Percentiles rank a stretch among this genome's conserved stretches.
phyloP scores from a whole-genome alignment of 306 rosid species.

The Arachis hypogaea region DNA sequence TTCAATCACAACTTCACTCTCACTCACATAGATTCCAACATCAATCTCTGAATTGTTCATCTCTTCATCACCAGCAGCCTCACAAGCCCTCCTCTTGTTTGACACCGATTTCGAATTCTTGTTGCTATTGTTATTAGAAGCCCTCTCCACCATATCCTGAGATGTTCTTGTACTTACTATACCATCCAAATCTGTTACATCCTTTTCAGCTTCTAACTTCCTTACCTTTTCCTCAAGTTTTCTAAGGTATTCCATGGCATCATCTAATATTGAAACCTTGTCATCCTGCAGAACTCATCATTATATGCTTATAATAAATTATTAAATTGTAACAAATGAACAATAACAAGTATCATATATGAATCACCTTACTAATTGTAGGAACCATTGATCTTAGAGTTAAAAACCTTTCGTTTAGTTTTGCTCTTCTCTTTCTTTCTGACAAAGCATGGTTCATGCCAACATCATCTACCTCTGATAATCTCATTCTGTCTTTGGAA shows the following conservation, averaged over 20 bases:
- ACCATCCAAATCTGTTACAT: constrained; percentile 43
- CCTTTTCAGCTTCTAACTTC: constrained; percentile 59
- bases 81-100: constrained; percentile 77
- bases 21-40: constrained; percentile 47
- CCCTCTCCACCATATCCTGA: constrained; percentile 62
- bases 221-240: constrained; percentile 71
- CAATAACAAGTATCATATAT: constrained; percentile 11
- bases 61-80: constrained; percentile 48
- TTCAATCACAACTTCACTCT: constrained; percentile 57
- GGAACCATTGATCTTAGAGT: constrained; percentile 74
- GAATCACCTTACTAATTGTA: constrained; percentile 66
- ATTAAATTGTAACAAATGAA: constrained; percentile 26
- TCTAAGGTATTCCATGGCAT: constrained; percentile 70
- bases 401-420: constrained; percentile 71
- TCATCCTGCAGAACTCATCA: constrained; percentile 61
- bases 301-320: background rate
- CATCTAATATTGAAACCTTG: constrained; percentile 78
- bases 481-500: constrained; percentile 50
- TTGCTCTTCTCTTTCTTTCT: constrained; percentile 75
- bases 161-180: constrained; percentile 50
- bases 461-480: constrained; percentile 64
- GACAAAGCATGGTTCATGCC: constrained; percentile 65
- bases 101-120: constrained; percentile 55
- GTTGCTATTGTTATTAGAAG: constrained; percentile 57
- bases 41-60: constrained; percentile 42